Base-by-base conservation (phyloP, 306 rosid genomes). In the Dalbergia cultrata region DNA sequence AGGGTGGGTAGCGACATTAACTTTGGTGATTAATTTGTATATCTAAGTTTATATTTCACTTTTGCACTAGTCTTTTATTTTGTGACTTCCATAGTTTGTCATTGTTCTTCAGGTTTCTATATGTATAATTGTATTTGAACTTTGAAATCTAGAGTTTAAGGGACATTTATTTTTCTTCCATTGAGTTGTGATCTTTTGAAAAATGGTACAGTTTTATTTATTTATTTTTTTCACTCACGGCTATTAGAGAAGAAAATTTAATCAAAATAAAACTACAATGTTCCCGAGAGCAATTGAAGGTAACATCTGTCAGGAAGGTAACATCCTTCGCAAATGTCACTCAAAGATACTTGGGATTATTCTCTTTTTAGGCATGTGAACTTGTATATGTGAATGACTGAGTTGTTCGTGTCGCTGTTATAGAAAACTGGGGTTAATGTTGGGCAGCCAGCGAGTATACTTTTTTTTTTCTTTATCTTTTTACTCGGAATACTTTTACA, bases 1-100 rank as follows among this genome's bases (percentile, higher is more conserved):
- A 72, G 17, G 62, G 66, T 11, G 80, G 64, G 17, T 62, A 62
- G 81, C 52, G 69, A 21, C 26, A 54, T 85, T 81, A 66, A 79
- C 79, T 47, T 81, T 72, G 67, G 54, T 17, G 58, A 67, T 58
- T 47, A 11, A 7, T 18, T 61, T 78, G 81, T 54, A 75, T 69
- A 75, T 69, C 70, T 84, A 72, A 37, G 53, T 49, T 50, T 0
- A 21, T 19, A 2, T 77, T 79, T 60, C 13, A 59, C 7, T 58
- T 26, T 22, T 78, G 75, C 49, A 72, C 3, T 57, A 21, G 61
- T 13, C 61, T 59, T 72, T 18, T 50, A 3, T 50, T 60, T 16
- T 56, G 44, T 26, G 14, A 65, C 11, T 63, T 17, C 39, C 47
- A 13, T 33, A 54, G 56, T 18, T 18, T 11, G 37, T 54, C 9